phyloP scores from a whole-genome alignment of 441 rosid species.

The Bruguiera hainesii region DNA sequence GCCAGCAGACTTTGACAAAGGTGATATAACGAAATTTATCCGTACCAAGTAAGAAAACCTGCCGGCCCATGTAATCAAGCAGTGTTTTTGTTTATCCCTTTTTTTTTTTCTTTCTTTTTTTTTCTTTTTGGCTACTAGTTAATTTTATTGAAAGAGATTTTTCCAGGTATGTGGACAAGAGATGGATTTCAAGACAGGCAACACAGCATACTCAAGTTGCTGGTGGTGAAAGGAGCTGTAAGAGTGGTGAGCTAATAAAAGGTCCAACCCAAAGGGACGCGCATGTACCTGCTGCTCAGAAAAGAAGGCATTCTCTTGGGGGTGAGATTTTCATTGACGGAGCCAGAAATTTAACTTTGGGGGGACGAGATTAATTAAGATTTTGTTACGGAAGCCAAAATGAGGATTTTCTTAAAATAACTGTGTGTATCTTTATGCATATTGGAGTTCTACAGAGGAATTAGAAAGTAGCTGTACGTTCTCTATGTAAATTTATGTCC shows the following conservation, averaged over 20 bases:
- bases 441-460: no score
- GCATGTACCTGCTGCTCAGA: conserved; percentile 24
- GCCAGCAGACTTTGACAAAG: conserved; percentile 48
- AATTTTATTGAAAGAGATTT: not conserved
- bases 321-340: conserved; percentile 36
- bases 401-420: no score
- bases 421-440: no score
- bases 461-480: no score
- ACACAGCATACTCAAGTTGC: conserved; percentile 24
- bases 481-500: no score
- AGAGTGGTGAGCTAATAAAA: conserved; percentile 17
- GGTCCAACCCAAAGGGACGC: conserved; percentile 24
- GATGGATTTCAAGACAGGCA: conserved; percentile 39
- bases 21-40: conserved; percentile 42
- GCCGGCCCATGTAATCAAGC: not conserved
- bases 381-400: no score
- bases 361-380: no score
- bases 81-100: not conserved
- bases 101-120: not conserved
- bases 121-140: not conserved
- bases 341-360: no score
- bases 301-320: conserved; percentile 52
- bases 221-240: conserved; percentile 14
- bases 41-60: conserved; percentile 49
- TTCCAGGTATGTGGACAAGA: conserved; percentile 49